Percentiles rank a stretch among this genome's conserved stretches.
Conservation (phyloP, 1,139 yeast species). For the Hansenula lynferdii region DNA sequence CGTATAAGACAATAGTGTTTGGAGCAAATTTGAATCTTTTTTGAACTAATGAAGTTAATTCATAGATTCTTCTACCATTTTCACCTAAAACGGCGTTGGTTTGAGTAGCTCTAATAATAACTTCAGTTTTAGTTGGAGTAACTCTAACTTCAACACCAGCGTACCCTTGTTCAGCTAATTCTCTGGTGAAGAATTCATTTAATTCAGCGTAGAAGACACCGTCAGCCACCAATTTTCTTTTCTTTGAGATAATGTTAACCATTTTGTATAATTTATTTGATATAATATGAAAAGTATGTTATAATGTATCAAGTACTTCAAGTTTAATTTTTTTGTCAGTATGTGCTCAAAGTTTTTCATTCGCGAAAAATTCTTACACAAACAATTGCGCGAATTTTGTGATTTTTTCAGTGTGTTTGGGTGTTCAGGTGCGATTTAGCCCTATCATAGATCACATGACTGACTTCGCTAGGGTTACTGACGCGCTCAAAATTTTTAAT, state of each 20-base stretch:
- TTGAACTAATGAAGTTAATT: slow-evolving; percentile 94
- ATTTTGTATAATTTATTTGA: slow-evolving; percentile 27
- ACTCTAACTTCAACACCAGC: slow-evolving; percentile 99
- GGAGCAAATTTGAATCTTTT: slow-evolving; percentile 98
- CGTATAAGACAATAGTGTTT: slow-evolving; percentile 92
- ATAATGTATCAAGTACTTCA: neutral
- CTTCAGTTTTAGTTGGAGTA: slow-evolving; percentile 97
- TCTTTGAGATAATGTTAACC: slow-evolving; percentile 72
- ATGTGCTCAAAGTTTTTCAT: no score
- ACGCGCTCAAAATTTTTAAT: no score
- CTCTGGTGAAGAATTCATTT: slow-evolving; percentile 99
- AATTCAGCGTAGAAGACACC: slow-evolving; percentile 99
- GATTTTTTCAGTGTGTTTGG: no score
- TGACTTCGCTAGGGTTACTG: no score
- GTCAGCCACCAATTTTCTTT: slow-evolving; percentile 96
- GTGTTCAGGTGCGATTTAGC: no score
- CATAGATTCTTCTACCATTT: slow-evolving; percentile 99
- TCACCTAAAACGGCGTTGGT: slow-evolving; percentile 99
- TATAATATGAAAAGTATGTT: neutral
- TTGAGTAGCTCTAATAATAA: slow-evolving; percentile 98
- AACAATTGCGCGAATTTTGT: no score
- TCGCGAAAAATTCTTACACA: no score
- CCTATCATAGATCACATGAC: no score
- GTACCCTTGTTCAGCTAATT: slow-evolving; percentile 99
- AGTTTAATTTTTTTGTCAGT: no score